Base-by-base conservation (phyloP, 2,329 filamentous ascomycete species). In the Leptographium lundbergii region DNA sequence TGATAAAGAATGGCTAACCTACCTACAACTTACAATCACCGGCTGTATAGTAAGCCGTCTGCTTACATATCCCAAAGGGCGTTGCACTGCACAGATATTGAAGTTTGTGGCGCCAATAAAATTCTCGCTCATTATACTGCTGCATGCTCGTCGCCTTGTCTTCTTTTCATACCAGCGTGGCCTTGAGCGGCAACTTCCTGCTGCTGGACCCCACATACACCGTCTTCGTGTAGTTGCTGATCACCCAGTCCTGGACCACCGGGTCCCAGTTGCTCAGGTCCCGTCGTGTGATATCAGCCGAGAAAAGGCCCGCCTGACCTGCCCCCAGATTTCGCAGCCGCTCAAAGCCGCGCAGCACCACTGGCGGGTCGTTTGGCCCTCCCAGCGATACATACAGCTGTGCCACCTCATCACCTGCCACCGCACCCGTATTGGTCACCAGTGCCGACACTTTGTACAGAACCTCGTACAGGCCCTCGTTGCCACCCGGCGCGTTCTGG, bases 181-280 rank as follows among this genome's bases (percentile, higher is more conserved):
- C 71, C 45, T 63, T 69, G 39, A 82, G 71, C 1, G 75, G 75
- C 67, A 84, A 67, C 65, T 82, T 75, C 56, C 81, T 72, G 59
- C 80, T 82, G 66, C 78, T 81, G 64, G 75, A 72, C 3, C 81
- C 81, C 9, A 84, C 77, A 62, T 69, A 80, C 14, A 81, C 75
- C 58, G 69, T 81, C 75, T 84, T 84, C 59, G 74, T 67, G 54
- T 72, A 66, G 22, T 72, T 65, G 10, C 73, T 76, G n/a, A 83
- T 66, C 53, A 90, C 81, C 91, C 92, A 97, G 75, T 96, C 86
- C 77, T 96, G 91, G n/a, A 74, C 70, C 1, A 68, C 77, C 0
- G 81, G 75, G 65, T 96, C 89, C 91, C 92, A 96, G 74, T 91
- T 94, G 69, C 86, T 90, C 59, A 96, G 65, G 68, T 96, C 92